Evolutionary conservation across 306 rosid species (phyloP).

Genomic region (Mucuna pruriens): DNA sequence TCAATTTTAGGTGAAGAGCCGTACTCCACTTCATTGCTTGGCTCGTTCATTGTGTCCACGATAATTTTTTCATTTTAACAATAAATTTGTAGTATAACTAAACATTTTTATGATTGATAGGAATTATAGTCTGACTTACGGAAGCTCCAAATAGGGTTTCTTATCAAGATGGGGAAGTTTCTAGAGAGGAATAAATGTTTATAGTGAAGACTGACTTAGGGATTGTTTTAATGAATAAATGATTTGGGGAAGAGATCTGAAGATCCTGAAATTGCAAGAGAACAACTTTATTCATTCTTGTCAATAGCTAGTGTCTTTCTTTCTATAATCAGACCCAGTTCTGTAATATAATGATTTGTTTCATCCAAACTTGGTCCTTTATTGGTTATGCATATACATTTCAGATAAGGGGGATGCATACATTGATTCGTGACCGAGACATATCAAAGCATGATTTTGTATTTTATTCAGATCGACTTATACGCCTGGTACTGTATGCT

Average conservation of each 20-base stretch:
- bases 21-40: no score
- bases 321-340: neutral
- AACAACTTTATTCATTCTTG: neutral
- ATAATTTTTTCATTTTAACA: no score
- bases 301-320: neutral
- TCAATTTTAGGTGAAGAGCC: no score
- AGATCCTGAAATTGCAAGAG: neutral
- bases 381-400: constrained; percentile 45
- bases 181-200: no score
- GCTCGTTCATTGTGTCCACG: no score
- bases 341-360: constrained; percentile 18
- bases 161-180: no score
- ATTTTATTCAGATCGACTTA: constrained; percentile 96
- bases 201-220: neutral
- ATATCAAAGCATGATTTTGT: constrained; percentile 96
- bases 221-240: neutral
- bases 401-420: constrained; percentile 99
- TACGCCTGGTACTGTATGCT: constrained; percentile 73
- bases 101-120: no score
- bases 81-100: no score
- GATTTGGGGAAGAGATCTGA: neutral
- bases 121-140: no score
- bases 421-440: constrained; percentile 85
- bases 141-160: no score
- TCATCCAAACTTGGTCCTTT: constrained; percentile 29